Evolutionary conservation across 2,329 filamentous ascomycete species (phyloP).

Genomic region (Penicillium decumbens): DNA sequence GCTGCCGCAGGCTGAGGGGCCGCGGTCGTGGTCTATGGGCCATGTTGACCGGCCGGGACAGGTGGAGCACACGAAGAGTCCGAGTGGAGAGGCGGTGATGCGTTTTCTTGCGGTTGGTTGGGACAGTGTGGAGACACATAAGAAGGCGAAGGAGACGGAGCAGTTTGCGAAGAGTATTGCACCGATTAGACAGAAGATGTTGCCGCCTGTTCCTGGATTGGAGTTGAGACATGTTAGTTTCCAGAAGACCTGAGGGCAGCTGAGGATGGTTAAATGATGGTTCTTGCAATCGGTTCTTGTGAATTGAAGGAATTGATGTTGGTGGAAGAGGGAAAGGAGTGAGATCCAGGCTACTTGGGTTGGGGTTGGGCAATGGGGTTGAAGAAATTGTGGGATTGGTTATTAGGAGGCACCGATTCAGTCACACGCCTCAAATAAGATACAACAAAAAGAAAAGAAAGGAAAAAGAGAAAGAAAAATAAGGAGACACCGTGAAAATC

Average conservation of each 20-base stretch:
- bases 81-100: slow-evolving; percentile 40
- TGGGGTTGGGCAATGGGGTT: slow-evolving; percentile 5
- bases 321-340: background rate
- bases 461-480: slow-evolving; percentile 6
- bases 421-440: slow-evolving; percentile 31
- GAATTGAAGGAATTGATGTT: background rate
- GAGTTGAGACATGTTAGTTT: slow-evolving; percentile 47
- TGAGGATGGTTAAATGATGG: background rate
- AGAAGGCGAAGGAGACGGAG: slow-evolving; percentile 44
- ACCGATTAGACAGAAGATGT: slow-evolving; percentile 40
- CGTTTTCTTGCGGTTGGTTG: slow-evolving; percentile 49
- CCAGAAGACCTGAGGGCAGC: slow-evolving; percentile 24
- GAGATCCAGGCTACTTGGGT: slow-evolving; percentile 16
- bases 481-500: slow-evolving; percentile 16
- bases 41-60: slow-evolving; percentile 35
- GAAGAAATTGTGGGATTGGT: slow-evolving; percentile 19
- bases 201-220: slow-evolving; percentile 36
- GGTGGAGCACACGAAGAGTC: slow-evolving; percentile 34
- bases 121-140: slow-evolving; percentile 49
- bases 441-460: slow-evolving; percentile 30
- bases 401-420: slow-evolving; percentile 19
- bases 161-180: slow-evolving; percentile 43
- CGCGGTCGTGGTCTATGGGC: slow-evolving; percentile 33
- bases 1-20: slow-evolving; percentile 26
- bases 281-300: background rate